These are phyloP conservation scores for Ricinus communis DNA, from an alignment of 345 rosid genomes.

Conservation along the genomic window DNA sequence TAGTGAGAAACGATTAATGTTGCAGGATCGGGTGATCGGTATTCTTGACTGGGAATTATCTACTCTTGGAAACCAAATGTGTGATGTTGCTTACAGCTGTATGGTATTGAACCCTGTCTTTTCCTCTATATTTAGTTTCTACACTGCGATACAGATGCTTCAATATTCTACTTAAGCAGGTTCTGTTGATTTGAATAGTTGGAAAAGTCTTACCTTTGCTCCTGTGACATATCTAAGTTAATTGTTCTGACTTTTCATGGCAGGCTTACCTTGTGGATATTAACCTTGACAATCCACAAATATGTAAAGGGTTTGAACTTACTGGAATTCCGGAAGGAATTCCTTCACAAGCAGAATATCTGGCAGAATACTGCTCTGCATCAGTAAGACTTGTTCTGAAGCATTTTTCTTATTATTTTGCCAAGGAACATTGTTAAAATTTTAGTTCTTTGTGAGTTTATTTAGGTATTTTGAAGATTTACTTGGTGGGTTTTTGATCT, in stretches of 20 bases:
- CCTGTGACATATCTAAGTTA: neutral
- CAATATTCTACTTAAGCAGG: constrained; percentile 1
- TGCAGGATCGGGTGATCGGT: constrained; percentile 92
- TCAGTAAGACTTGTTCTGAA: constrained; percentile 50
- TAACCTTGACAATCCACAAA: constrained; percentile 30
- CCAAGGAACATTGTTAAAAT: neutral
- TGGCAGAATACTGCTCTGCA: constrained; percentile 76
- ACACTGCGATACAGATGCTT: neutral
- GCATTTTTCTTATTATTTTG: neutral
- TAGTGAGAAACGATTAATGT: neutral
- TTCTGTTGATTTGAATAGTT: neutral
- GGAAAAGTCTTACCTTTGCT: neutral
- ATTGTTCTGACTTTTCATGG: constrained; percentile 26
- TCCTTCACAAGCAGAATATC: constrained; percentile 74
- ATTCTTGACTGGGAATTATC: constrained; percentile 97
- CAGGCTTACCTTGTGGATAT: constrained; percentile 61
- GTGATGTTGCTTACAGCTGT: constrained; percentile 82
- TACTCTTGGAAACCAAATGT: constrained; percentile 96
- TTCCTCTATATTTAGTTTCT: constrained; percentile 6
- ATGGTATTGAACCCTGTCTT: constrained; percentile 54
- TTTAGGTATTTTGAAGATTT: too few species aligned
- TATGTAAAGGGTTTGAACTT: constrained; percentile 56
- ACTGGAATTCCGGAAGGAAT: constrained; percentile 83
- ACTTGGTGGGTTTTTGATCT: too few species aligned
- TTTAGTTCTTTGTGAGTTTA: too few species aligned